These are phyloP conservation scores for Xylaria curta DNA, from an alignment of 495 filamentous ascomycete genomes.

Conservation along the genomic window DNA sequence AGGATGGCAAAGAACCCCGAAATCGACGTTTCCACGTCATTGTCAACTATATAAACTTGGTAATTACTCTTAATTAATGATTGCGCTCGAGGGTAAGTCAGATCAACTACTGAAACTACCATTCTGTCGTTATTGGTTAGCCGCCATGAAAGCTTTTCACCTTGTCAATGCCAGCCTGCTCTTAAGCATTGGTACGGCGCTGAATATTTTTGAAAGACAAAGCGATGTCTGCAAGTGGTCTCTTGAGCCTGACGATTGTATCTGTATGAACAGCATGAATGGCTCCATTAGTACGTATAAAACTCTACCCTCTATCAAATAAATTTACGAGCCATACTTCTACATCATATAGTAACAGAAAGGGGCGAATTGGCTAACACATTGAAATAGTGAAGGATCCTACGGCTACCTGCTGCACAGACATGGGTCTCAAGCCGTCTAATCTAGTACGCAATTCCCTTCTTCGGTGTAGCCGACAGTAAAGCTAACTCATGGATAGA, in stretches of 20 bases:
- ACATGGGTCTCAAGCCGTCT: slow-evolving; percentile 20
- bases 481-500: neutral
- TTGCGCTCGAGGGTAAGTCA: neutral
- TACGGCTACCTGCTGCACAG: slow-evolving; percentile 14
- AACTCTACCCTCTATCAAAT: neutral
- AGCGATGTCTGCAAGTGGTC: slow-evolving; percentile 26
- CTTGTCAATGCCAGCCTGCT: neutral
- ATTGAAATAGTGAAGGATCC: slow-evolving; percentile 21
- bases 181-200: neutral
- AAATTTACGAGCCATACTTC: neutral
- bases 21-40: neutral
- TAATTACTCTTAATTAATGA: neutral
- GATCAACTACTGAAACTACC: neutral
- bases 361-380: neutral
- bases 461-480: neutral
- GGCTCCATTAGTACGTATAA: slow-evolving; percentile 14
- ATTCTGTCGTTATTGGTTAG: neutral
- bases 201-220: slow-evolving; percentile 23
- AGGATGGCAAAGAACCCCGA: neutral
- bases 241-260: slow-evolving; percentile 24
- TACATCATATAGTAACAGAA: neutral
- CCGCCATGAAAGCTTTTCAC: neutral
- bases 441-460: slow-evolving; percentile 18
- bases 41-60: neutral
- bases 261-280: slow-evolving; percentile 25